phyloP scores from a whole-genome alignment of 176 grass and related monocot genomes.

The Triticum dicoccoides region DNA sequence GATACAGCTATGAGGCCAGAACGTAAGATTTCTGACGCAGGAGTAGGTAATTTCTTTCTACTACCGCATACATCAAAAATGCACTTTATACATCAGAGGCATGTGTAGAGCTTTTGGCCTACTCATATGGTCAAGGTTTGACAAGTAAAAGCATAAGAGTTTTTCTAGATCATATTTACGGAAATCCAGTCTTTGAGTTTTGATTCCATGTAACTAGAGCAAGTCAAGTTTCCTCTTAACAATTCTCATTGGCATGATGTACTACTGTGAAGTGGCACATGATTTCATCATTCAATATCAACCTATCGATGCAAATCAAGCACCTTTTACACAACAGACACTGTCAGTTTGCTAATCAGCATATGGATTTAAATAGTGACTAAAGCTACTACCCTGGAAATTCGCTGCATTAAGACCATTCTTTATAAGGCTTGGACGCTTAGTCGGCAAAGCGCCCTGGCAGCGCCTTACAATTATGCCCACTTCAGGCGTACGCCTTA shows the following conservation, averaged over 20 bases:
- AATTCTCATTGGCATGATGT: background rate
- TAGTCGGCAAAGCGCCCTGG: too few species aligned
- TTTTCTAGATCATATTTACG: background rate
- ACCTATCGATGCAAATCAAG: background rate
- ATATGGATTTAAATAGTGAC: background rate
- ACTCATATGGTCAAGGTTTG: background rate
- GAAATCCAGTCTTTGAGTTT: background rate
- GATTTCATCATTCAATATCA: background rate
- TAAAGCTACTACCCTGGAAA: background rate
- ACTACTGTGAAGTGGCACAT: background rate
- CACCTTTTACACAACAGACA: background rate
- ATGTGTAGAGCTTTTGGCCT: background rate
- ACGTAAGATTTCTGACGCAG: background rate
- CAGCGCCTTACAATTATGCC: too few species aligned
- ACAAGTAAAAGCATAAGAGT: background rate
- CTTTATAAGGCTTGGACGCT: too few species aligned
- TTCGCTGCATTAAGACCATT: background rate
- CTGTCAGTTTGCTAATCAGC: background rate
- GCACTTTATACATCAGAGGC: background rate
- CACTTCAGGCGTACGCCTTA: too few species aligned
- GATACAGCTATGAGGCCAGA: background rate
- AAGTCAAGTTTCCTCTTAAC: background rate
- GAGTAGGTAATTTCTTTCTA: background rate
- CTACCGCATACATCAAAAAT: background rate
- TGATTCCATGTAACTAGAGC: background rate